Evolutionary conservation across 75 land plant genomes (phyloP), one percentile per base, ranked within the genome.

Genomic region (Isoetes taiwanensis): DNA sequence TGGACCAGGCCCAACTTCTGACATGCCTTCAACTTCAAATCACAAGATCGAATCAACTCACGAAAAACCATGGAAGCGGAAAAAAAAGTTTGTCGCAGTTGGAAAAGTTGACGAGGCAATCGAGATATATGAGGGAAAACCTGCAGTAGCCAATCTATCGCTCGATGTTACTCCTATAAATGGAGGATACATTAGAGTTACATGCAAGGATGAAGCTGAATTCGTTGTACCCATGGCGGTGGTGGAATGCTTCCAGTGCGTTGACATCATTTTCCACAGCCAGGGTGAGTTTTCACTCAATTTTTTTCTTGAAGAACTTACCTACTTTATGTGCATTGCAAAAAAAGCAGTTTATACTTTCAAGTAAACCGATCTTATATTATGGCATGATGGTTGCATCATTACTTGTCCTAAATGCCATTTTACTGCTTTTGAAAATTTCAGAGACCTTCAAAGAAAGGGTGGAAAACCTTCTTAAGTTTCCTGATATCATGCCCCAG

Each of bases 61-160:
- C n/a, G n/a, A n/a, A n/a, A n/a, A n/a, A n/a, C n/a, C n/a, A n/a
- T n/a, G n/a, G n/a, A n/a, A n/a, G n/a, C n/a, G n/a, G n/a, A n/a
- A n/a, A n/a, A n/a, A n/a, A n/a, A n/a, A n/a, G n/a, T n/a, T n/a
- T n/a, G n/a, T n/a, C n/a, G n/a, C n/a, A n/a, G n/a, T n/a, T n/a
- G n/a, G n/a, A 6, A 46, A 46, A 24, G 52, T 17, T 6, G n/a
- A n/a, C n/a, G n/a, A 43, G 11, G 52, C 40, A 32, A 46, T 67
- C 19, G 67, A 61, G 27, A 62, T 67, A n/a, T 62, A 42, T 52
- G 70, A 67, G 52, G 56, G 68, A 26, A 67, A 67, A 42, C 39
- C 53, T 31, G 65, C 56, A 30, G 26, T 32, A 6, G 16, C 37
- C 23, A 32, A 28, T 33, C 40, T 19, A 21, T 25, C 34, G 23